phyloP scores from a whole-genome alignment of 371 early-diverging fungal species.

The Syncephalastrum monosporum region DNA sequence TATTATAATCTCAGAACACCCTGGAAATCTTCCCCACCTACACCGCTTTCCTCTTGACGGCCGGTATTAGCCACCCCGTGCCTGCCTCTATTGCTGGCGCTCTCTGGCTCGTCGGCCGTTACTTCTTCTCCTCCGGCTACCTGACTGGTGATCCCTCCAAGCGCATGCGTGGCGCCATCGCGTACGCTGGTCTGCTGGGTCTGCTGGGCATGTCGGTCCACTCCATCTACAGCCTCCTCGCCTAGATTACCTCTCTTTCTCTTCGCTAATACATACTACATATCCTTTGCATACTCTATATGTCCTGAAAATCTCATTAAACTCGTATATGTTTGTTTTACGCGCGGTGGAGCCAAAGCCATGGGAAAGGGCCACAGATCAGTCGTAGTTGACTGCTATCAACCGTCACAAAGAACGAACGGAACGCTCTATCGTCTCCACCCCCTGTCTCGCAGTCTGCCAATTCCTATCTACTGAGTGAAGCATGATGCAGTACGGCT shows the following conservation, averaged over 20 bases:
- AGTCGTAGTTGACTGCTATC: too few species aligned
- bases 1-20: conserved; percentile 16
- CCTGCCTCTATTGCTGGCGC: conserved; percentile 45
- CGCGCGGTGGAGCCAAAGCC: too few species aligned
- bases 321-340: too few species aligned
- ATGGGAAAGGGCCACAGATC: too few species aligned
- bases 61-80: conserved; percentile 50
- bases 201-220: conserved; percentile 29
- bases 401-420: too few species aligned
- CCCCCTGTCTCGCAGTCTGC: too few species aligned
- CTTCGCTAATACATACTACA: too few species aligned
- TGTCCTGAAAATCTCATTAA: too few species aligned
- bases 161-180: conserved; percentile 24
- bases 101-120: conserved; percentile 48
- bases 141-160: conserved; percentile 52
- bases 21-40: conserved; percentile 34
- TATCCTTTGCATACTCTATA: too few species aligned
- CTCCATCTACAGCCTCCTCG: conserved; percentile 18
- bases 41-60: conserved; percentile 30
- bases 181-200: conserved; percentile 32
- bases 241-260: not conserved
- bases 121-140: conserved; percentile 50
- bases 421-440: too few species aligned
- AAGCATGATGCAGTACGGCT: too few species aligned
- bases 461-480: too few species aligned